These are phyloP conservation scores for Tilletia caries DNA, from an alignment of 1,284 basidiomycete genomes.

Conservation along the genomic window DNA sequence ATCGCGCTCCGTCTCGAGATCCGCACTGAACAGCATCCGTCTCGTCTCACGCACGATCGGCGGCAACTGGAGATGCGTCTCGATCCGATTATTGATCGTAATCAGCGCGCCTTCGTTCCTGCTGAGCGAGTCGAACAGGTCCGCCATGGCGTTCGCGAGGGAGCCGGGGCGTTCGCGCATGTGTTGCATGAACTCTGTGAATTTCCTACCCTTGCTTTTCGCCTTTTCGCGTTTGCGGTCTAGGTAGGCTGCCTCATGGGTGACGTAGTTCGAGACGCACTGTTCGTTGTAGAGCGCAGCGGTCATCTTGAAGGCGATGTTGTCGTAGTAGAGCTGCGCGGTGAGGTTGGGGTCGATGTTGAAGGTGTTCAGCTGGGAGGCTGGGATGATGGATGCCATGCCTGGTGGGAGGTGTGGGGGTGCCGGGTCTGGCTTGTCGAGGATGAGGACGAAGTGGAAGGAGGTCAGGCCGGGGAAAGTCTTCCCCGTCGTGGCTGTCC, in stretches of 20 bases:
- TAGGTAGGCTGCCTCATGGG: constrained; percentile 35
- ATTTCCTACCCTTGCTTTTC: constrained; percentile 33
- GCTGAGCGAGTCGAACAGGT: constrained; percentile 8
- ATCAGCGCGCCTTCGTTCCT: constrained; percentile 31
- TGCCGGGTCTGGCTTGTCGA: constrained; percentile 47
- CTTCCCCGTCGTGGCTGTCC: background rate
- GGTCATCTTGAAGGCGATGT: constrained; percentile 51
- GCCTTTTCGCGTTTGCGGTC: constrained; percentile 37
- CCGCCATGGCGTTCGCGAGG: constrained; percentile 5
- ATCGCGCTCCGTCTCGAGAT: constrained; percentile 47
- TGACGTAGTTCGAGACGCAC: constrained; percentile 33
- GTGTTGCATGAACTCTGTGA: background rate
- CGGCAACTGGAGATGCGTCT: constrained; percentile 47
- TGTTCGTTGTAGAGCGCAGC: constrained; percentile 49
- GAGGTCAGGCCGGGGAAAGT: constrained; percentile 20
- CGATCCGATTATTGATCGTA: constrained; percentile 43
- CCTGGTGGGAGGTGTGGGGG: constrained; percentile 13
- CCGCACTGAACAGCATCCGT: constrained; percentile 28
- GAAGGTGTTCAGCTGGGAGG: constrained; percentile 18
- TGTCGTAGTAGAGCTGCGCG: constrained; percentile 48
- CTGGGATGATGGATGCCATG: constrained; percentile 2
- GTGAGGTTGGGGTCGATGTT: constrained; percentile 36
- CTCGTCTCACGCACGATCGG: constrained; percentile 39
- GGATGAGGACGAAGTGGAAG: constrained; percentile 50
- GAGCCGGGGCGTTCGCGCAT: constrained; percentile 5